Conservation (phyloP, 306 rosid genomes). For the Betula pendula region DNA sequence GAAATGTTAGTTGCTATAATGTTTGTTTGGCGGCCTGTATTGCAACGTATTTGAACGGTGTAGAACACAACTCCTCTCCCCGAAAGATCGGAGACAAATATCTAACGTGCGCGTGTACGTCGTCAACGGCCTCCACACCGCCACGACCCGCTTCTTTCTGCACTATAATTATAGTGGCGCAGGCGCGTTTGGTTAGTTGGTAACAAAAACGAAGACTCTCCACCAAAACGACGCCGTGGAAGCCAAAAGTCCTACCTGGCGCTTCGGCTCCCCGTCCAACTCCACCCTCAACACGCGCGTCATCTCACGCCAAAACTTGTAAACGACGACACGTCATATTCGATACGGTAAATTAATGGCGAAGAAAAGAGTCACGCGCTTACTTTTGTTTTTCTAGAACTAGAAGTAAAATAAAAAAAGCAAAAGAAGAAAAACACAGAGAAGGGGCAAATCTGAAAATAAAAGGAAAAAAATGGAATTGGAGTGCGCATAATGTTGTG, state of each 20-base stretch:
- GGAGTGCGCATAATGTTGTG: background rate
- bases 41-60: too few species aligned
- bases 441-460: background rate
- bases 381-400: background rate
- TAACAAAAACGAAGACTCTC: background rate
- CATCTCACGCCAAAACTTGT: background rate
- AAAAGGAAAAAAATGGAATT: background rate
- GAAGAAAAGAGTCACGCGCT: background rate
- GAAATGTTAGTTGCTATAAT: too few species aligned
- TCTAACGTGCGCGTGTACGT: background rate
- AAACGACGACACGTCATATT: background rate
- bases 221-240: constrained; percentile 24
- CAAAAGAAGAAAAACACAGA: background rate
- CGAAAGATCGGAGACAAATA: too few species aligned
- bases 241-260: background rate
- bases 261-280: background rate
- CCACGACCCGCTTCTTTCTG: background rate
- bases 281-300: constrained; percentile 26
- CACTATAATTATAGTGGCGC: background rate
- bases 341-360: constrained; percentile 4
- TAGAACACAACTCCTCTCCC: too few species aligned
- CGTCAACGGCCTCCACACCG: background rate
- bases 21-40: too few species aligned
- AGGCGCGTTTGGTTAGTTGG: background rate
- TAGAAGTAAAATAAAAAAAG: background rate